Evolutionary conservation across 176 grass and related monocot species (phyloP).

Genomic region (Triticum timopheevii): DNA sequence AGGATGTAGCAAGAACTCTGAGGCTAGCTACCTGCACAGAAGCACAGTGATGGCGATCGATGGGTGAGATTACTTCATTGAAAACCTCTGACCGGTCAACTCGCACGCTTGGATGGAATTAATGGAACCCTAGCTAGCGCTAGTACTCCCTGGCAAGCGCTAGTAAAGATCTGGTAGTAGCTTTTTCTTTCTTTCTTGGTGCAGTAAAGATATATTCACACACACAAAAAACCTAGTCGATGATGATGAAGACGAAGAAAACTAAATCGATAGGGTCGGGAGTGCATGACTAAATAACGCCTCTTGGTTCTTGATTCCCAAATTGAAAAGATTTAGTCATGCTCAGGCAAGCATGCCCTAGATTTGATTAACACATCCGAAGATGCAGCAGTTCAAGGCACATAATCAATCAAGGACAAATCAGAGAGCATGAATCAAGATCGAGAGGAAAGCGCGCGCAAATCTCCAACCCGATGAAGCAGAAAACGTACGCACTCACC

Average conservation of each 20-base stretch:
- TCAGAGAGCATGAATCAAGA: background rate
- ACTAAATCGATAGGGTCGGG: background rate
- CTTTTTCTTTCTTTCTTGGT: background rate
- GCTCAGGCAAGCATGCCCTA: background rate
- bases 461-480: background rate
- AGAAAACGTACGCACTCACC: background rate
- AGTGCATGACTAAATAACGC: background rate
- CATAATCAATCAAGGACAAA: background rate
- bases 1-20: background rate
- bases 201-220: background rate
- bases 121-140: constrained; percentile 13
- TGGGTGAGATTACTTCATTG: background rate
- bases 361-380: background rate
- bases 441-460: background rate
- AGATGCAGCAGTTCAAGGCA: background rate
- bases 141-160: background rate
- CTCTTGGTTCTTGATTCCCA: background rate
- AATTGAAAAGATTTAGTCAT: background rate
- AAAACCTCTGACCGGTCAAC: background rate
- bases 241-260: background rate
- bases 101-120: background rate
- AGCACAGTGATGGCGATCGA: background rate
- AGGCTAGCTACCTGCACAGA: background rate
- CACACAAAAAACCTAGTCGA: background rate
- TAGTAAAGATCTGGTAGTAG: background rate